Conservation (phyloP, 805 yeast species). For the Lipomyces kockii region DNA sequence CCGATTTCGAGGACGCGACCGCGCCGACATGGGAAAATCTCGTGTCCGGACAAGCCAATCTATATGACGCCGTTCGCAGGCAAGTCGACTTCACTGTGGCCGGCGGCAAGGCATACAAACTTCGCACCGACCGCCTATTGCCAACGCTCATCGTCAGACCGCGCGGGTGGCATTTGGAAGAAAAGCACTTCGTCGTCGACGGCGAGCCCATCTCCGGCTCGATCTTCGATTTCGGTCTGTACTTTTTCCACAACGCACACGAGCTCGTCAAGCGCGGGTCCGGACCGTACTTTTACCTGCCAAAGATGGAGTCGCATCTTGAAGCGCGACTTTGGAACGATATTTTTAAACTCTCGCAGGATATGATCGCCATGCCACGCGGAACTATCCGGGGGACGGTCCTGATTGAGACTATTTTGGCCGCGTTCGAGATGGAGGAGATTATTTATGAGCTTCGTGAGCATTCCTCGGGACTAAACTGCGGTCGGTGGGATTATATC, state of each 20-base stretch:
- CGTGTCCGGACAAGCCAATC: slow-evolving; percentile 70
- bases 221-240: slow-evolving; percentile 70
- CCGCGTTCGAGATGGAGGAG: slow-evolving; percentile 79
- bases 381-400: slow-evolving; percentile 76
- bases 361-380: slow-evolving; percentile 63
- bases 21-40: slow-evolving; percentile 73
- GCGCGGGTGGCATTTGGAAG: slow-evolving; percentile 77
- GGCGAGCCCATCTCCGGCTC: slow-evolving; percentile 71
- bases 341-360: slow-evolving; percentile 67
- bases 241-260: slow-evolving; percentile 70
- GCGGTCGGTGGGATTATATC: slow-evolving; percentile 80
- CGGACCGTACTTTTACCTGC: slow-evolving; percentile 75
- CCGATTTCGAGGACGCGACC: slow-evolving; percentile 74
- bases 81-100: slow-evolving; percentile 50
- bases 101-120: slow-evolving; percentile 54
- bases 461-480: slow-evolving; percentile 73
- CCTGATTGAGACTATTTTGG: slow-evolving; percentile 71
- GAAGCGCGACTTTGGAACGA: slow-evolving; percentile 80
- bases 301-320: slow-evolving; percentile 77
- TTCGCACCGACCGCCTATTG: slow-evolving; percentile 57
- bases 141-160: slow-evolving; percentile 61
- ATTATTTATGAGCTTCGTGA: slow-evolving; percentile 72
- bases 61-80: slow-evolving; percentile 69
- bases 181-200: slow-evolving; percentile 67
- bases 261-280: slow-evolving; percentile 61